Percentiles rank a stretch among this genome's conserved stretches.
phyloP scores from a whole-genome alignment of 352 stramenopile species.

The Phytopythium montanum region DNA sequence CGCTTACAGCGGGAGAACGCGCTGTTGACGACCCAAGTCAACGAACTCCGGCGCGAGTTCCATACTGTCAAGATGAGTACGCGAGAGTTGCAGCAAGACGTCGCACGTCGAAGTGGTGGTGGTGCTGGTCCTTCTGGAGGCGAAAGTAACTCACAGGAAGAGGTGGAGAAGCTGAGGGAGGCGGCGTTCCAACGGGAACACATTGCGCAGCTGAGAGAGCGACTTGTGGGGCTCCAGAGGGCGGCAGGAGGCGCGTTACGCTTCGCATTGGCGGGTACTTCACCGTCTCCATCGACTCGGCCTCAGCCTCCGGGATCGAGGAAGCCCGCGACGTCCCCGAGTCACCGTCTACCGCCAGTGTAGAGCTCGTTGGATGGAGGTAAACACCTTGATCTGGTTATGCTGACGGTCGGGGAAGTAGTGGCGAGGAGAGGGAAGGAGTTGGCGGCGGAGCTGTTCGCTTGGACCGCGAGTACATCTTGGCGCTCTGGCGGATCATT shows the following conservation, averaged over 20 bases:
- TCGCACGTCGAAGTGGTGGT: conserved; percentile 27
- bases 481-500: conserved; percentile 74
- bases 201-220: conserved; percentile 69
- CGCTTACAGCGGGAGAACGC: conserved; percentile 81
- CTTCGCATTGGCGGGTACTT: conserved; percentile 40
- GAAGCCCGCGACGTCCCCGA: conserved; percentile 29
- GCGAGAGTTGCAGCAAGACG: conserved; percentile 30
- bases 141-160: conserved; percentile 15
- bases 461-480: conserved; percentile 80
- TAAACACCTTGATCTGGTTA: neutral
- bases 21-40: conserved; percentile 76
- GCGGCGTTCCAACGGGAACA: conserved; percentile 66
- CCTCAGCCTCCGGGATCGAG: conserved; percentile 17
- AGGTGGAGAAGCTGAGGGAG: conserved; percentile 55
- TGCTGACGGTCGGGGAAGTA: neutral
- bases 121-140: conserved; percentile 15
- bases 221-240: conserved; percentile 61
- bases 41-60: conserved; percentile 80
- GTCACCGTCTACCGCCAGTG: conserved; percentile 70
- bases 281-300: conserved; percentile 10
- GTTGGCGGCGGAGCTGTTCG: conserved; percentile 18
- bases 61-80: conserved; percentile 74
- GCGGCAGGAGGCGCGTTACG: conserved; percentile 50
- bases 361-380: too few species aligned
- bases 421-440: neutral